Evolutionary conservation across 768 basidiomycete species (phyloP).

Genomic region (Stropharia rugosoannulata): DNA sequence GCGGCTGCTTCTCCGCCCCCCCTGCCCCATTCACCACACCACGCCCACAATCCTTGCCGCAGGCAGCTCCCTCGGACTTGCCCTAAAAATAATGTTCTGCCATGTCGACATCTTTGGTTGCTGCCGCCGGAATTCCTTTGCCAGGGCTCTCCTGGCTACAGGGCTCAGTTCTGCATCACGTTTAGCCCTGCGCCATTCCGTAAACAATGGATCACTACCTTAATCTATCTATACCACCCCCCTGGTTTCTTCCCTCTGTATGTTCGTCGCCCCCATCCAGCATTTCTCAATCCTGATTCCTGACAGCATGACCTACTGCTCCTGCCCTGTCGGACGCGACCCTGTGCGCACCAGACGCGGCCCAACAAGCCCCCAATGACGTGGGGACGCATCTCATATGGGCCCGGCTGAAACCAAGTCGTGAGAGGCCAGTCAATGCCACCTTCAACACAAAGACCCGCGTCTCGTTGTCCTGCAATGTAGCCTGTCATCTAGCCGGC

Average conservation of each 20-base stretch:
- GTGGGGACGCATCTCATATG: not conserved
- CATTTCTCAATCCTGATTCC: not conserved
- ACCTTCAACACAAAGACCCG: slow-evolving; percentile 1
- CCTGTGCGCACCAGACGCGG: not conserved
- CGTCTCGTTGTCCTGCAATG: not conserved
- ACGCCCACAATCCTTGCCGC: not conserved
- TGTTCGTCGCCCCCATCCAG: not conserved
- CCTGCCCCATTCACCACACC: not conserved
- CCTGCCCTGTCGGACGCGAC: not conserved
- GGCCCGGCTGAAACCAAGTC: not conserved
- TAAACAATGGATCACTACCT: slow-evolving; percentile 6
- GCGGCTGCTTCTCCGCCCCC: not conserved
- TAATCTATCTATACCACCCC: not conserved
- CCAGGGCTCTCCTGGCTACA: not conserved
- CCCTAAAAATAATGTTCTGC: too few relatives aligned
- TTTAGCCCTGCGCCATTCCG: not conserved
- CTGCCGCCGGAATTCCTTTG: slow-evolving; percentile 5
- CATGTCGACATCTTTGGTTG: slow-evolving; percentile 2
- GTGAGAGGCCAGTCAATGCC: slow-evolving; percentile 7
- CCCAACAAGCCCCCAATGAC: not conserved
- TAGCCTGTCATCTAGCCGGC: not conserved
- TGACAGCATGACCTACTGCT: not conserved
- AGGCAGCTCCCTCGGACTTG: not conserved
- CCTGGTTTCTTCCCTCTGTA: too few relatives aligned
- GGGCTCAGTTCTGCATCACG: too few relatives aligned